Evolutionary conservation across 768 basidiomycete species (phyloP), one percentile per base, ranked within the genome.

Genomic region (Leccinum rimulosum): DNA sequence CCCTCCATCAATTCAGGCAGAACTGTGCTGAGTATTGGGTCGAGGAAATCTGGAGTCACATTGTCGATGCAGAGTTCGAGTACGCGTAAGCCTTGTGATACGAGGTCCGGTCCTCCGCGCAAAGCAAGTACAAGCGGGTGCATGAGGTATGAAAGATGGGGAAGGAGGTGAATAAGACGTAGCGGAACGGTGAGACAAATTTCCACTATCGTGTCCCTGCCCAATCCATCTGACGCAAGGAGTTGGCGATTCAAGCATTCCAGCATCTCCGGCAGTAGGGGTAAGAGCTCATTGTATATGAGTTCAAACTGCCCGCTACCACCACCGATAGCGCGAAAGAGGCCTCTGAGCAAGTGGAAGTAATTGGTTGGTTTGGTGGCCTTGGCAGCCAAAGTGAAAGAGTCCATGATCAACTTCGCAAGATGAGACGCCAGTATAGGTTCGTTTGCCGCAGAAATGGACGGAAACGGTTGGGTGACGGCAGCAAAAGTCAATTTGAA

Each of bases 11-110:
- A 78, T 62, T 98, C 94, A 50, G 94, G 82, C 47, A 97, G 80
- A 48, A 98, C 95, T 0, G 91, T 93, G 61, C 87, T 92, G 63
- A 98, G 84, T 2, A 94, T 95, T 3, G 97, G 97, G 67, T 98
- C 96, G 30, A 99, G 82, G 78, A 98, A 98, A 74, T 98, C 97
- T 2, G 94, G 93, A 0, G 94, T 97, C 28, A 99, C 82, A 70
- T 98, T 99, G 77, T 99, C 97, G 68, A 98, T 96, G 75, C 96
- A 98, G 19, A 99, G 81, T 73, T 99, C 97, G 59, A 99, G 83
- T 0, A 97, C 98, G 6, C 97, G 85, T 25, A 99, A 78, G 49
- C 97, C 97, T 77, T 99, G 97, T 25, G 93, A 88, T 55, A 98
- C 90, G 50, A 97, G 84, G 55, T 99, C 97, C 6, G 88, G 84